These are phyloP conservation scores for Penicillium maclennaniae DNA, from an alignment of 495 filamentous ascomycete species.

Conservation along the genomic window DNA sequence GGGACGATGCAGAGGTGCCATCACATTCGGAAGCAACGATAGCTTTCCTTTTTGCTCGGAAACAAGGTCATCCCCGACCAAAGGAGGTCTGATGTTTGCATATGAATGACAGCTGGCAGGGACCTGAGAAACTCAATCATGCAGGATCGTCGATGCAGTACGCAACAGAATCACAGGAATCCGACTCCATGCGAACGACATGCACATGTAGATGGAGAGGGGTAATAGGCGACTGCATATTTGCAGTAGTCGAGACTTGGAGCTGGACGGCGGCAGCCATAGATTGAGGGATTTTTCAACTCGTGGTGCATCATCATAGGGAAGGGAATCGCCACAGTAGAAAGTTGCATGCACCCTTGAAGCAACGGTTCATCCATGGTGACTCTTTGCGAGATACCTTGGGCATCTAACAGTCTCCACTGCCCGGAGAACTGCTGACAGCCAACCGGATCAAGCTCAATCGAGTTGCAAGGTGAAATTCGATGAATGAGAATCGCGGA, in stretches of 20 bases:
- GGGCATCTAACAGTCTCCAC: constrained; percentile 40
- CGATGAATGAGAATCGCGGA: constrained; percentile 31
- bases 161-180: constrained; percentile 26
- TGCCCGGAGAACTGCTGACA: constrained; percentile 28
- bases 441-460: constrained; percentile 34
- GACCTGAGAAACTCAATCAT: constrained; percentile 30
- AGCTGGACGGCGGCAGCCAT: constrained; percentile 24
- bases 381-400: constrained; percentile 33
- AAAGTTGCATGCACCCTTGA: constrained; percentile 43
- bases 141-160: constrained; percentile 39
- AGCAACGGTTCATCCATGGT: constrained; percentile 35
- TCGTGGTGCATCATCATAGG: constrained; percentile 26
- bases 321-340: constrained; percentile 35
- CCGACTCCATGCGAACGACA: constrained; percentile 28
- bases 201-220: constrained; percentile 36
- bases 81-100: constrained; percentile 31
- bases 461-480: constrained; percentile 29
- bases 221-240: constrained; percentile 28
- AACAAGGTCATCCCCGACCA: constrained; percentile 27
- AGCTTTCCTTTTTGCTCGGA: constrained; percentile 22
- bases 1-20: constrained; percentile 16
- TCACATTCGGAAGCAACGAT: constrained; percentile 18
- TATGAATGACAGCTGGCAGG: constrained; percentile 42
- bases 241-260: constrained; percentile 35
- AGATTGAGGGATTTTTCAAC: constrained; percentile 44